A percentile compares a stretch with the other conserved stretches of the same genome.
Conservation (phyloP, 495 filamentous ascomycete genomes). For the Lepraria neglecta region DNA sequence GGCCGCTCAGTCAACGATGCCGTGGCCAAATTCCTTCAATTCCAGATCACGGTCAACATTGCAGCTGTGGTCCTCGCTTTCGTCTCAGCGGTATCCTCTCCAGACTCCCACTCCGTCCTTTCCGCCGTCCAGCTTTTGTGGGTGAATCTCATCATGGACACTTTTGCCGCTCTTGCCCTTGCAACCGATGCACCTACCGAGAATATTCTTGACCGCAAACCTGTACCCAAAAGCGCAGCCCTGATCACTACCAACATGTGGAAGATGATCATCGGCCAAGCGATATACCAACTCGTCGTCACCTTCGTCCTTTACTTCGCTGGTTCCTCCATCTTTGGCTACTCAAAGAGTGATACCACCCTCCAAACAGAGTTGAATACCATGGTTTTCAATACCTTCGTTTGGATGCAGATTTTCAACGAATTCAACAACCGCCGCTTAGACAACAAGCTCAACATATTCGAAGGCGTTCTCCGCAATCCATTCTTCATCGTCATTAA, state of each 20-base stretch:
- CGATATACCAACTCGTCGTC: constrained; percentile 71
- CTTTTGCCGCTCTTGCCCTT: constrained; percentile 77
- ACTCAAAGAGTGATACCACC: constrained; percentile 39
- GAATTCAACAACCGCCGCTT: constrained; percentile 89
- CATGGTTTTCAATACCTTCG: constrained; percentile 88
- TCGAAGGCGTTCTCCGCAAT: constrained; percentile 71
- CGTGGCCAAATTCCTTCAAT: constrained; percentile 84
- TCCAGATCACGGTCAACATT: constrained; percentile 88
- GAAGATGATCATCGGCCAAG: constrained; percentile 92
- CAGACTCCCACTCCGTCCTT: constrained; percentile 61
- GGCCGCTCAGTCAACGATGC: constrained; percentile 87
- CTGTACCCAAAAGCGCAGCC: constrained; percentile 68
- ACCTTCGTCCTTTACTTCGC: constrained; percentile 77
- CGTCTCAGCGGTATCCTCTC: constrained; percentile 68
- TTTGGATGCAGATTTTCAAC: constrained; percentile 97
- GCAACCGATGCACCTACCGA: constrained; percentile 79
- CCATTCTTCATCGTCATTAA: constrained; percentile 82
- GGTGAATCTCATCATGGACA: constrained; percentile 95
- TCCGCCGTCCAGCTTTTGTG: constrained; percentile 83
- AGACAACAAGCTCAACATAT: constrained; percentile 85
- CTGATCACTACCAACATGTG: constrained; percentile 85
- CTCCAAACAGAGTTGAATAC: constrained; percentile 52
- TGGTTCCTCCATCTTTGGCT: constrained; percentile 51
- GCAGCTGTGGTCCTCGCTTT: constrained; percentile 81
- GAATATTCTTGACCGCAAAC: constrained; percentile 73